Conservation (phyloP, 1,284 basidiomycete genomes). For the Pisolithus thermaeus region DNA sequence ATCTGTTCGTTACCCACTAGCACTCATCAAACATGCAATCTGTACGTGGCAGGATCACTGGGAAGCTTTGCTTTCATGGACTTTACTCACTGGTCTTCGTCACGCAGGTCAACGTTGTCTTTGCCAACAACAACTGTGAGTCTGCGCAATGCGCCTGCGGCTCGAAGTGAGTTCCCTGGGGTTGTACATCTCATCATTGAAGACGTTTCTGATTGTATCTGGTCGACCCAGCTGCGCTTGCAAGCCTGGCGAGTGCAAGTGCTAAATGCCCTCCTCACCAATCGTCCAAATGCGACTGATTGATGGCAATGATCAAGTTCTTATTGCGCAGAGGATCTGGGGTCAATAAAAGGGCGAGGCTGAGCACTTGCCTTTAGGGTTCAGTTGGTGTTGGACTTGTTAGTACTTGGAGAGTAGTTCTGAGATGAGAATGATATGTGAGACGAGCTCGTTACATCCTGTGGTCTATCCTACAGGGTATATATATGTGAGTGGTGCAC, state of each 20-base stretch:
- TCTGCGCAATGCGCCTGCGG: conserved; percentile 47
- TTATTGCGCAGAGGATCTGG: too few relatives aligned
- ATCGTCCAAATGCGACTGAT: neutral
- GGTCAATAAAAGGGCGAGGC: too few relatives aligned
- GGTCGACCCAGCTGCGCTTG: conserved; percentile 42
- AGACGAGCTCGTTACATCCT: too few relatives aligned
- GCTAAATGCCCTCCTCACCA: conserved; percentile 33
- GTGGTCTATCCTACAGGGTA: too few relatives aligned
- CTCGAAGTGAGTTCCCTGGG: conserved; percentile 31
- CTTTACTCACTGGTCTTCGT: neutral
- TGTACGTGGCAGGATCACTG: conserved; percentile 1
- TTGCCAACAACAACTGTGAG: conserved; percentile 46
- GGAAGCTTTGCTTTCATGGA: neutral
- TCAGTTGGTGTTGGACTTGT: too few relatives aligned
- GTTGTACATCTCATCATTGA: neutral
- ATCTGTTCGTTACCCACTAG: neutral
- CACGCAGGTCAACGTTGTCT: conserved; percentile 34
- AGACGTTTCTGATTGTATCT: neutral
- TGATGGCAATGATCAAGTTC: neutral
- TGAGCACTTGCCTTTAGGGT: too few relatives aligned
- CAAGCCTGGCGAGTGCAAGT: conserved; percentile 58
- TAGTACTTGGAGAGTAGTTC: too few relatives aligned
- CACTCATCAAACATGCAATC: neutral
- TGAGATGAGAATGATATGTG: too few relatives aligned
- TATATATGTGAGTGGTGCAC: too few relatives aligned